Base-by-base conservation (phyloP, 129 eudicot species). In the Flaveria trinervia region DNA sequence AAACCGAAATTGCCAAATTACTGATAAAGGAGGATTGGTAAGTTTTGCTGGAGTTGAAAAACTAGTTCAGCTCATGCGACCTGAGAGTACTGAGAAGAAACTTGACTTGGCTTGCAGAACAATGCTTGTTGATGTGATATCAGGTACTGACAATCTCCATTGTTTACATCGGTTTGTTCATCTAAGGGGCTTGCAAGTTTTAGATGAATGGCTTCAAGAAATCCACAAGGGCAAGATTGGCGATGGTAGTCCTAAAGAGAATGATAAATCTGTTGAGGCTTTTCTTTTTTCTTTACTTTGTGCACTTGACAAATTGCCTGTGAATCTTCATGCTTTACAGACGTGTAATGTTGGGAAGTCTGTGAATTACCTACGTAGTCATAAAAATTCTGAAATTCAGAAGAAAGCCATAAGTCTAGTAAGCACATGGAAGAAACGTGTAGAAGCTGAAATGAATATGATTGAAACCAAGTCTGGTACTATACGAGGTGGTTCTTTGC, bases 361-460 rank as follows among this genome's bases (percentile, higher is more conserved):
- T 7, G 98, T 94, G 57, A 94, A 94, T 83, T 92, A 91, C 60
- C 41, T 94, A 17, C 83, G 98, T 0, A 78, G 91, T 25, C 96
- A 94, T 82, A 91, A 83, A 71, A 90, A 90, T 70, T 65, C 85
- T 9, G 98, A 93, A 68, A 89, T 93, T 77, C 98, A 90, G 85
- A 88, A 83, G 82, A 91, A 94, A 82, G 97, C 98, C 23, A 85
- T 89, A 78, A 86, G 88, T 77, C 82, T 94, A 76, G 97, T 94
- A 52, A 93, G 86, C 88, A 94, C 96, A 44, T 94, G 98, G 98
- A 93, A 93, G 82, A 90, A 87, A 75, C 92, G 98, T n/a, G 98
- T 93, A 72, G 96, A 93, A 73, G 97, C 97, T 72, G 98, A 94
- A 84, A 91, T 94, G 96, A 93, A 79, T 69, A 85, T 85, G 61